These are phyloP conservation scores for Gyromitra esculenta DNA, from an alignment of 2,329 filamentous ascomycete genomes.

Conservation along the genomic window DNA sequence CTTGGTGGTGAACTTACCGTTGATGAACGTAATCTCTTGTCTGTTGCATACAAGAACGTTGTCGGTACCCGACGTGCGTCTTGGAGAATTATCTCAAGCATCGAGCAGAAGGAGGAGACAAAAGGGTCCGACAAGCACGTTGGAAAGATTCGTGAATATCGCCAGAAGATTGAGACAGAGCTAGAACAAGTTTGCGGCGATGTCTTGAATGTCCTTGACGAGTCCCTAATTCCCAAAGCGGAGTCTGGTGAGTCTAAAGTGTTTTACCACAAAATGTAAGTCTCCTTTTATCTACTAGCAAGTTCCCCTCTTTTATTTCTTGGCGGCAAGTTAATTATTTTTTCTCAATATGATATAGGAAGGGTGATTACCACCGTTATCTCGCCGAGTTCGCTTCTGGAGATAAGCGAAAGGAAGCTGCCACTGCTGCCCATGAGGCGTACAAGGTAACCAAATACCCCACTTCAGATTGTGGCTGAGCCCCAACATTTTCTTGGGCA, in stretches of 20 bases:
- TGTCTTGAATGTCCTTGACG: slow-evolving; percentile 91
- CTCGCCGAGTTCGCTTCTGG: slow-evolving; percentile 95
- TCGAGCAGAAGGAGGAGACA: slow-evolving; percentile 99
- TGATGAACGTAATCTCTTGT: slow-evolving; percentile 96
- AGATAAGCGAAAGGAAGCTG: slow-evolving; percentile 93
- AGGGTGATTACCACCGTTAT: slow-evolving; percentile 99
- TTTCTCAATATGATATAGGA: slow-evolving; percentile 69
- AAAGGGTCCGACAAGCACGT: slow-evolving; percentile 97
- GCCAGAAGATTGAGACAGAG: slow-evolving; percentile 96
- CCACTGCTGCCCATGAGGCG: slow-evolving; percentile 92
- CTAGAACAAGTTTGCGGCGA: slow-evolving; percentile 98
- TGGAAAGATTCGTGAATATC: slow-evolving; percentile 94
- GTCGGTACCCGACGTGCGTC: slow-evolving; percentile 95
- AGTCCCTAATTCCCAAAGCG: slow-evolving; percentile 92
- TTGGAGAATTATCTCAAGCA: slow-evolving; percentile 97
- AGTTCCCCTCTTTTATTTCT: slow-evolving; percentile 44
- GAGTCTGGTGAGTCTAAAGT: slow-evolving; percentile 98
- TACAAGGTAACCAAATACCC: slow-evolving; percentile 73
- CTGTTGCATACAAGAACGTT: slow-evolving; percentile 99
- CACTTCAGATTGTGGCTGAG: slow-evolving; percentile 34
- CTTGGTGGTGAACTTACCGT: slow-evolving; percentile 79
- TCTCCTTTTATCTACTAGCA: slow-evolving; percentile 48
- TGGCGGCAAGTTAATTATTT: slow-evolving; percentile 29
- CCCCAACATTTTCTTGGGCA: slow-evolving; percentile 40
- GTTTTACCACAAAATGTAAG: slow-evolving; percentile 99